Conservation (phyloP, 2,329 filamentous ascomycete species). For the Diaporthe sp. region DNA sequence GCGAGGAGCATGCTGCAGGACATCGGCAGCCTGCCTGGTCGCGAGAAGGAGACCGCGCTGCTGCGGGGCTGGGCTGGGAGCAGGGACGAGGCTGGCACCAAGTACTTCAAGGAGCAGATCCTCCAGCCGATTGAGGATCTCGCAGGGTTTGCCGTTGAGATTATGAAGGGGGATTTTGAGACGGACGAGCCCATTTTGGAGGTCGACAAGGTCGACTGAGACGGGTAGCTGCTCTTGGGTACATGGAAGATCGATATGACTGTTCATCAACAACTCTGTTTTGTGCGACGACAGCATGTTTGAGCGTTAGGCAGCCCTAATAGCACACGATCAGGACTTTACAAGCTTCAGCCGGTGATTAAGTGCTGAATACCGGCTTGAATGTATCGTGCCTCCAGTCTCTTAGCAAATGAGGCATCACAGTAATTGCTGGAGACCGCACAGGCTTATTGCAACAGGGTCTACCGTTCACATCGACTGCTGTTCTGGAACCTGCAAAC, state of each 20-base stretch:
- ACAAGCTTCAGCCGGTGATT: too few species aligned
- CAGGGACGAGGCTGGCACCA: constrained; percentile 53
- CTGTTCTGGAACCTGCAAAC: too few species aligned
- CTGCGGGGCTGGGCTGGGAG: constrained; percentile 59
- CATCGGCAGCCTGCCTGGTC: constrained; percentile 59
- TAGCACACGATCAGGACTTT: neutral
- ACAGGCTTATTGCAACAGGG: too few species aligned
- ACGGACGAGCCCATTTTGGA: constrained; percentile 30
- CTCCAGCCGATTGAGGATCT: constrained; percentile 61
- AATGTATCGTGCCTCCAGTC: neutral
- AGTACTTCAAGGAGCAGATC: constrained; percentile 61
- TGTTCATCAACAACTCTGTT: neutral
- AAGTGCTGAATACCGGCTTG: neutral
- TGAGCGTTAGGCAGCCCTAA: neutral
- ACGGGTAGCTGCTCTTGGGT: neutral
- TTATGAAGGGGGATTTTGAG: constrained; percentile 57
- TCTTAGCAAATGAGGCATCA: neutral
- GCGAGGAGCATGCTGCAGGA: constrained; percentile 63
- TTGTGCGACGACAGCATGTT: neutral
- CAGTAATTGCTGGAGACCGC: neutral
- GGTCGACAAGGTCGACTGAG: constrained; percentile 28
- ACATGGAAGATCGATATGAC: neutral
- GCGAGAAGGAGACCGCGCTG: constrained; percentile 58
- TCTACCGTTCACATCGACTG: too few species aligned
- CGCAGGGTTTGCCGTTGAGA: constrained; percentile 58